phyloP scores from a whole-genome alignment of 306 rosid species.

The Senna tora region DNA sequence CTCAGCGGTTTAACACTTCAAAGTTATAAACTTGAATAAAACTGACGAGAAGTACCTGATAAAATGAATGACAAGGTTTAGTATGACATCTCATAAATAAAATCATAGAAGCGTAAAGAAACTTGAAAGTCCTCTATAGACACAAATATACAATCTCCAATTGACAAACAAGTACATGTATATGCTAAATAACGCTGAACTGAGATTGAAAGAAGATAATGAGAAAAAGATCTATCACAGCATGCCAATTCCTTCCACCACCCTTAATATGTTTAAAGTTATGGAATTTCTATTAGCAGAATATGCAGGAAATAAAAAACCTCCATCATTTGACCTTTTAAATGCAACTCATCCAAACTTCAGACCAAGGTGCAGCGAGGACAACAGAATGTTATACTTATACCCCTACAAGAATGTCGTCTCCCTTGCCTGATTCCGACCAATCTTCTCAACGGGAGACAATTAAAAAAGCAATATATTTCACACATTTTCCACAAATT shows the following conservation, averaged over 20 bases:
- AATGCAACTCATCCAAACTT: background rate
- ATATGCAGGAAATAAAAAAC: background rate
- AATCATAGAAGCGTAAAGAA: background rate
- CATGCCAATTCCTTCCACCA: conserved; percentile 12
- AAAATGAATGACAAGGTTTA: background rate
- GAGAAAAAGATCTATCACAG: background rate
- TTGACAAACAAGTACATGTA: background rate
- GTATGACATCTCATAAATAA: background rate
- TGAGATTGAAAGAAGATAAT: background rate
- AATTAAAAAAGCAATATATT: background rate
- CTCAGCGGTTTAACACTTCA: background rate
- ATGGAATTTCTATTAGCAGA: background rate
- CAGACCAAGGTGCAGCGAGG: background rate
- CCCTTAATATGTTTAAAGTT: background rate
- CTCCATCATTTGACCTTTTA: background rate
- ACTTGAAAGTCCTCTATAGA: background rate
- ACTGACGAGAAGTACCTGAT: conserved; percentile 25
- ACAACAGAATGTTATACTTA: background rate
- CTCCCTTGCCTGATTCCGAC: background rate
- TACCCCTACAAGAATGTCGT: background rate
- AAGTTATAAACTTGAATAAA: background rate
- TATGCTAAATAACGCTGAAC: background rate
- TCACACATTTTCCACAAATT: background rate
- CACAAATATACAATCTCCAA: background rate
- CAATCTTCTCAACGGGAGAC: background rate